A percentile compares a stretch with the other conserved stretches of the same genome.
Conservation (phyloP, 257 asterid species). For the Phtheirospermum japonicum region DNA sequence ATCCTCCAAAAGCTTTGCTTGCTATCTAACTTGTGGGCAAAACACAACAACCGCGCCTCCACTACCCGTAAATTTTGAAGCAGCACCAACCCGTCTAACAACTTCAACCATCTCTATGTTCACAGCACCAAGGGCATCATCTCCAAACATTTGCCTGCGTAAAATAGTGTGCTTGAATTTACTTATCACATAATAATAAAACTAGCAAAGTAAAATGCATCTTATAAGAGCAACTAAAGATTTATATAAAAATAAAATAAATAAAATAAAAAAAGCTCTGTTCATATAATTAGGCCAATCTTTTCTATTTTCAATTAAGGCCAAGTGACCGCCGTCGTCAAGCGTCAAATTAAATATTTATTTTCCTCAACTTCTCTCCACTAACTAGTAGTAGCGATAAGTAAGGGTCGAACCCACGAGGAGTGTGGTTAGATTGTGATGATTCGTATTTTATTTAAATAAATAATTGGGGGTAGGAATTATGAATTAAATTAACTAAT, state of each 20-base stretch:
- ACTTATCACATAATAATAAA: not conserved
- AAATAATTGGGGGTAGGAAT: too few relatives aligned
- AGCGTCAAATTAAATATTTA: too few relatives aligned
- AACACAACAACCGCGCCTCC: slow-evolving; percentile 89
- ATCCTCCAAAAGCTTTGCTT: slow-evolving; percentile 63
- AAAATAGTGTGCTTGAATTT: not conserved
- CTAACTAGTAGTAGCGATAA: too few relatives aligned
- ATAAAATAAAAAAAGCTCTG: too few relatives aligned
- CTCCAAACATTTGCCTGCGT: slow-evolving; percentile 82
- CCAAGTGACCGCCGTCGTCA: too few relatives aligned
- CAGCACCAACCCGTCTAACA: slow-evolving; percentile 74
- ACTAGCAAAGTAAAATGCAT: not conserved
- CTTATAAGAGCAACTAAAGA: too few relatives aligned
- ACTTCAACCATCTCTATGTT: slow-evolving; percentile 92
- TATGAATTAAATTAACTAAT: too few relatives aligned
- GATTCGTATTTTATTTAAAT: too few relatives aligned
- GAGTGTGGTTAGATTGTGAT: too few relatives aligned
- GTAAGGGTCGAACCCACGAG: too few relatives aligned
- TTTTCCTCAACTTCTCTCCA: too few relatives aligned
- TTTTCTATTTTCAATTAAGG: not conserved
- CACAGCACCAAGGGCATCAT: slow-evolving; percentile 67
- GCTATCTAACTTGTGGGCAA: slow-evolving; percentile 79
- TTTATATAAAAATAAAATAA: too few relatives aligned
- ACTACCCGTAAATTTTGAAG: slow-evolving; percentile 92
- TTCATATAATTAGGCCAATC: not conserved